phyloP scores from a whole-genome alignment of 2,329 filamentous ascomycete genomes.

The Ambrosiella xylebori region DNA sequence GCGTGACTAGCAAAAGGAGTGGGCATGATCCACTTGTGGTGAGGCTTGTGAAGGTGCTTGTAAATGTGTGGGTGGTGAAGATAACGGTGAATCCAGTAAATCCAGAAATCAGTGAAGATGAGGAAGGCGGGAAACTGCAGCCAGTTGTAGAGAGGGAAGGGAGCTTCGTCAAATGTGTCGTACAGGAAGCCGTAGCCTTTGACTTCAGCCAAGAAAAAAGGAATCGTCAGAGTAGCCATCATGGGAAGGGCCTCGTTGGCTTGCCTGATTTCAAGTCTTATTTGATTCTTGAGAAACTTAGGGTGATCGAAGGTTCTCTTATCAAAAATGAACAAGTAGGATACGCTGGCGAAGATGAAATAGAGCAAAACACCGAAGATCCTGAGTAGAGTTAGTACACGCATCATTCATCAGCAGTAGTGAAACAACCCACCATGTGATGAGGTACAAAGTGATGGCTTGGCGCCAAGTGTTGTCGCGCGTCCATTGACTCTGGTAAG shows the following conservation, averaged over 20 bases:
- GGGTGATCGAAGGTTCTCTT: constrained; percentile 78
- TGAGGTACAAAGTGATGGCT: constrained; percentile 56
- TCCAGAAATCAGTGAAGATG: constrained; percentile 71
- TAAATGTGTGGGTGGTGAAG: constrained; percentile 64
- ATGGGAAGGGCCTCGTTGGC: constrained; percentile 58
- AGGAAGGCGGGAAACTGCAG: constrained; percentile 85
- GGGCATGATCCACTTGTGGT: constrained; percentile 99
- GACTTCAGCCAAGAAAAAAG: constrained; percentile 69
- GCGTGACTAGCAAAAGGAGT: constrained; percentile 84
- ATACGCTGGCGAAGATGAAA: constrained; percentile 67
- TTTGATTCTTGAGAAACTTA: constrained; percentile 89
- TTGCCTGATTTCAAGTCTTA: constrained; percentile 69
- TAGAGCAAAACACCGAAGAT: constrained; percentile 72
- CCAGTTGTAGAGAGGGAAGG: constrained; percentile 60
- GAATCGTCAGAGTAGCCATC: constrained; percentile 68
- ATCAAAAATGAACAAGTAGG: constrained; percentile 81
- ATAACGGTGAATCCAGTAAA: constrained; percentile 82
- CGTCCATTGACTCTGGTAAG: constrained; percentile 61
- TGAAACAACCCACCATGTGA: constrained; percentile 53
- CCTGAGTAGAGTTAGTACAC: constrained; percentile 30
- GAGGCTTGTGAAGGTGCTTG: constrained; percentile 84
- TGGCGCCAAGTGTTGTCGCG: constrained; percentile 68
- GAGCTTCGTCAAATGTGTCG: constrained; percentile 57
- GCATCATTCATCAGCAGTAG: background rate
- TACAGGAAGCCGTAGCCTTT: constrained; percentile 78